Percentiles rank a stretch among this genome's conserved stretches.
Evolutionary conservation across 164 flowering plant species (phyloP).

Genomic region (Nymphaea thermarum): DNA sequence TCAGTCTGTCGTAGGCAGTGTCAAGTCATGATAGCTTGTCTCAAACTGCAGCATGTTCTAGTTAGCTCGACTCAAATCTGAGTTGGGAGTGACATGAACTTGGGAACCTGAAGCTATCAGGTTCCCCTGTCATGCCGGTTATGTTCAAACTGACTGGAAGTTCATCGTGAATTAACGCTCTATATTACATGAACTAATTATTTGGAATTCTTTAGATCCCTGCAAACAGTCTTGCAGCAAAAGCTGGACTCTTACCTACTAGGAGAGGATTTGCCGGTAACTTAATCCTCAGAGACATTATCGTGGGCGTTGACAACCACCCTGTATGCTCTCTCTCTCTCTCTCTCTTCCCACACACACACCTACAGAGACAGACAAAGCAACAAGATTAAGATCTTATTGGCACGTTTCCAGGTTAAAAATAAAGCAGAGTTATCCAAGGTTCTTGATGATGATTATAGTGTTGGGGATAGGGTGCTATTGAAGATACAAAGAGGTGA

Average conservation of each 20-base stretch:
- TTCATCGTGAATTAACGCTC: too few relatives aligned
- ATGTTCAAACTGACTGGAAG: too few relatives aligned
- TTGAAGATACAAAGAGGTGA: conserved; percentile 53
- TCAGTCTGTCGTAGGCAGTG: too few relatives aligned
- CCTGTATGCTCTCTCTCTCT: conserved; percentile 38
- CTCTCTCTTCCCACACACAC: too few relatives aligned
- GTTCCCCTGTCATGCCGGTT: too few relatives aligned
- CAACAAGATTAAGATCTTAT: background rate
- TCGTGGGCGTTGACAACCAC: conserved; percentile 59
- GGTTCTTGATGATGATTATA: conserved; percentile 59
- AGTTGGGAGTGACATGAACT: too few relatives aligned
- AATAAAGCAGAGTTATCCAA: conserved; percentile 58
- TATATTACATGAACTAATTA: too few relatives aligned
- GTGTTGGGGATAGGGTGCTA: conserved; percentile 48
- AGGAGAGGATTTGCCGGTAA: conserved; percentile 89
- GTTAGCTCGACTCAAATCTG: too few relatives aligned
- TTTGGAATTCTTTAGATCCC: conserved; percentile 41
- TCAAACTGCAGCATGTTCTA: too few relatives aligned
- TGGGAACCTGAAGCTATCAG: too few relatives aligned
- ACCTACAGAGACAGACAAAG: too few relatives aligned
- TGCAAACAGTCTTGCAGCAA: conserved; percentile 60
- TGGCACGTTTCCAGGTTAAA: conserved; percentile 39
- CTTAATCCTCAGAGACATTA: conserved; percentile 76
- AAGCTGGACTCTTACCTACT: conserved; percentile 74
- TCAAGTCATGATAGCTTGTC: too few relatives aligned